Evolutionary conservation across 257 asterid species (phyloP), one percentile per base, ranked within the genome.

Genomic region (Solanum corneliomulleri): DNA sequence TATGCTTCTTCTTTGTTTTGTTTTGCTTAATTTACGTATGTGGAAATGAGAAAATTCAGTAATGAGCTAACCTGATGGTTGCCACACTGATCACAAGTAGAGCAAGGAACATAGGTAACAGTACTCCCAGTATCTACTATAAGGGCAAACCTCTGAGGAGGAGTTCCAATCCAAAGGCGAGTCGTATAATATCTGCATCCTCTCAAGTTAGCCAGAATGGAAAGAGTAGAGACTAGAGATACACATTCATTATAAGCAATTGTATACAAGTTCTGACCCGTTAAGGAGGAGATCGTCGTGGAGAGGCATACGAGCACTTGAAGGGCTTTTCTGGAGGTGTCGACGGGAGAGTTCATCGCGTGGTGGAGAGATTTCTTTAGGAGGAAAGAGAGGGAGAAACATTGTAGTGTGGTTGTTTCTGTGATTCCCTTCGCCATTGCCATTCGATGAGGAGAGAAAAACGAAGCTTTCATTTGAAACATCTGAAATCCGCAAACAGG

Each of bases 41-140:
- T 52, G 62, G 62, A 16, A 52, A 52, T 52, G 23, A 52, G 62
- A 16, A 52, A 52, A 52, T 52, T 23, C 33, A 49, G 44, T 21
- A 88, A 86, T 76, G 60, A 56, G 83, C 49, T 31, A 62, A 94
- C 99, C 98, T 96, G 97, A 90, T 96, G 99, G 87, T 90, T 94
- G 89, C 99, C 98, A 85, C 99, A 95, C 87, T 93, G 96, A 88
- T 93, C 94, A 86, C 98, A 95, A 23, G 96, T 94, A 76, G 97
- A 84, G 88, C 99, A 96, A 39, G 99, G 99, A 75, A 96, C 99
- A 89, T 94, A 96, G 49, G 99, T 95, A 77, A 96, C 98, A 18
- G 98, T 93, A 86, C 99, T 96, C 41, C 99, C 99, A 1, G 99
- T 94, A 89, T 96, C 99, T 23, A 96, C 98, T 56, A 96, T 96